Evolutionary conservation across 768 basidiomycete species (phyloP).

Genomic region (Stropharia rugosoannulata): DNA sequence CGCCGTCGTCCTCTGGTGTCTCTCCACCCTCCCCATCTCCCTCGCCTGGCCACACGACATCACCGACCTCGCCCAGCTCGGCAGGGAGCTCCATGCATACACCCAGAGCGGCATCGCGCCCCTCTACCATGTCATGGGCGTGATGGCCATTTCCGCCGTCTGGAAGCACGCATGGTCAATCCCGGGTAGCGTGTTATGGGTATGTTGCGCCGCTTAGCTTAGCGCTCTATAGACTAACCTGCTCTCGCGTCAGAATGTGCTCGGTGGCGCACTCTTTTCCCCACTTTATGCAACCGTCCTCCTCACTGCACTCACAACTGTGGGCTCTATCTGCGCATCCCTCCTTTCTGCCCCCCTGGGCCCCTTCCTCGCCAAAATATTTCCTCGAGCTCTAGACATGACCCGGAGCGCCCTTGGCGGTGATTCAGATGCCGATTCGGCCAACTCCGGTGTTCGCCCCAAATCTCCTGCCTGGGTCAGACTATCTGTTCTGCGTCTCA

Average conservation of each 20-base stretch:
- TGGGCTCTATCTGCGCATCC: slow-evolving; percentile 84
- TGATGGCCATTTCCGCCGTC: slow-evolving; percentile 79
- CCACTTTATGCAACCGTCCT: slow-evolving; percentile 80
- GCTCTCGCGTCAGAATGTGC: slow-evolving; percentile 65
- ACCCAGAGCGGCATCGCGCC: slow-evolving; percentile 66
- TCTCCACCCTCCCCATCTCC: slow-evolving; percentile 80
- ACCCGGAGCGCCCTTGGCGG: slow-evolving; percentile 81
- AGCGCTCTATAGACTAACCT: slow-evolving; percentile 5
- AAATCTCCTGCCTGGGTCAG: slow-evolving; percentile 74
- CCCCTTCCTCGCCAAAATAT: slow-evolving; percentile 76
- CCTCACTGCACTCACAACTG: slow-evolving; percentile 80
- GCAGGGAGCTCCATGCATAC: slow-evolving; percentile 75
- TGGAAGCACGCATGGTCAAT: slow-evolving; percentile 99
- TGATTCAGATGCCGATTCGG: slow-evolving; percentile 45
- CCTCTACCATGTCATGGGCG: slow-evolving; percentile 75
- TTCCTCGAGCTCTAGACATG: slow-evolving; percentile 83
- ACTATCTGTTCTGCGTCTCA: slow-evolving; percentile 81
- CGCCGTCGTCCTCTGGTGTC: slow-evolving; percentile 62
- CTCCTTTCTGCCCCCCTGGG: slow-evolving; percentile 81
- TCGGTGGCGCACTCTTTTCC: slow-evolving; percentile 84
- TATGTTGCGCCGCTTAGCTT: slow-evolving; percentile 34
- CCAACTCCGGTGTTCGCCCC: slow-evolving; percentile 29
- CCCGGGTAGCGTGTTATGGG: slow-evolving; percentile 92
- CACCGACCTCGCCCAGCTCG: slow-evolving; percentile 72
- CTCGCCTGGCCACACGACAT: slow-evolving; percentile 76